phyloP scores from a whole-genome alignment of 2,329 filamentous ascomycete species.

The Magnaporthiopsis poae region DNA sequence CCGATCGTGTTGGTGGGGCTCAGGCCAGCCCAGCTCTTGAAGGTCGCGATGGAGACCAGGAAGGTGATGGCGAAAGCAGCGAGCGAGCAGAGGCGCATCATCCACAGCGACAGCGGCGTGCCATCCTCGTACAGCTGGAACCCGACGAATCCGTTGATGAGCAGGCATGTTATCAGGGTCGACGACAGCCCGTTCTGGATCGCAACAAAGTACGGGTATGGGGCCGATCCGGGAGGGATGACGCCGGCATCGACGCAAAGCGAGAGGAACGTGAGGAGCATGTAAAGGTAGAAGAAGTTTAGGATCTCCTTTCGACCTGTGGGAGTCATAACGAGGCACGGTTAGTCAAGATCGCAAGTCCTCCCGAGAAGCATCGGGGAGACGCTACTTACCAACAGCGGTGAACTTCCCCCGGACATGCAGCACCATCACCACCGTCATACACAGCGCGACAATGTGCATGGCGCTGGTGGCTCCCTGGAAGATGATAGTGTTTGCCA shows the following conservation, averaged over 20 bases:
- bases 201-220: constrained; percentile 86
- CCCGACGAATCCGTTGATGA: constrained; percentile 96
- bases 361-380: background rate
- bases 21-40: constrained; percentile 82
- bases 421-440: constrained; percentile 95
- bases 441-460: constrained; percentile 79
- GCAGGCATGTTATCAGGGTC: constrained; percentile 74
- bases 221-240: constrained; percentile 66
- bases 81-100: constrained; percentile 68
- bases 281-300: constrained; percentile 94
- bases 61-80: constrained; percentile 80
- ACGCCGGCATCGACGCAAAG: constrained; percentile 89
- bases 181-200: constrained; percentile 77
- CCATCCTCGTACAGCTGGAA: constrained; percentile 98
- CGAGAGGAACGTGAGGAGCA: constrained; percentile 78
- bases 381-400: constrained; percentile 64
- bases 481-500: constrained; percentile 98
- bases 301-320: constrained; percentile 59
- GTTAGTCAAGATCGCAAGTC: background rate
- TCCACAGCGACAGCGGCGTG: constrained; percentile 85
- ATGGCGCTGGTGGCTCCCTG: constrained; percentile 82
- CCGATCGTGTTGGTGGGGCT: constrained; percentile 77
- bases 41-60: constrained; percentile 79
- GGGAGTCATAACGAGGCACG: background rate
- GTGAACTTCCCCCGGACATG: constrained; percentile 97